phyloP scores from a whole-genome alignment of 192 early-diverging fungal genomes.

The Helicostylum pulchrum region DNA sequence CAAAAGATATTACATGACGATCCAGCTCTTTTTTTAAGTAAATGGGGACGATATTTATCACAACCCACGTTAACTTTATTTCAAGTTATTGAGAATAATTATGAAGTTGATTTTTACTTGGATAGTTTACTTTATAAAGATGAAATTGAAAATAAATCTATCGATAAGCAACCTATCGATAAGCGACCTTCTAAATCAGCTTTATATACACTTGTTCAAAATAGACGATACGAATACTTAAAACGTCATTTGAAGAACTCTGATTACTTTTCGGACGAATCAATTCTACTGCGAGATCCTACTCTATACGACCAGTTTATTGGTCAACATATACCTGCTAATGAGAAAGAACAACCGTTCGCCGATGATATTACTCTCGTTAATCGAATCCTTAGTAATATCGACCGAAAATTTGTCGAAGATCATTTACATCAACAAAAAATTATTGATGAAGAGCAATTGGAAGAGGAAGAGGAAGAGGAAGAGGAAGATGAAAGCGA shows the following conservation, averaged over 20 bases:
- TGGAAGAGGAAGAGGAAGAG: conserved; percentile 45
- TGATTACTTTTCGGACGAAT: conserved; percentile 39
- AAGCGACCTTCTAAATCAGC: conserved; percentile 6
- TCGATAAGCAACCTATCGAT: not conserved
- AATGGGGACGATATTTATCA: conserved; percentile 39
- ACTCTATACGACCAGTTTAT: conserved; percentile 41
- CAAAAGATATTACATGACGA: conserved; percentile 20
- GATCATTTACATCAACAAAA: conserved; percentile 23
- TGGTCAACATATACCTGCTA: conserved; percentile 35
- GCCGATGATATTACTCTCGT: conserved; percentile 32
- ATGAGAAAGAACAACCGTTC: conserved; percentile 28
- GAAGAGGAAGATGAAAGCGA: conserved; percentile 26
- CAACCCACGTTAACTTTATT: conserved; percentile 25
- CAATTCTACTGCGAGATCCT: conserved; percentile 41
- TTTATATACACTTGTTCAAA: conserved; percentile 25
- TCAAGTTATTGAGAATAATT: conserved; percentile 30
- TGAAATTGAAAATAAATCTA: not conserved
- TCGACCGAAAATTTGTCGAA: conserved; percentile 31
- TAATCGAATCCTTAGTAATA: conserved; percentile 32
- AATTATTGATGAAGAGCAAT: conserved; percentile 32
- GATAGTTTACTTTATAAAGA: conserved; percentile 16
- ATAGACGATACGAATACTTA: conserved; percentile 39
- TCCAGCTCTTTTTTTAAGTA: conserved; percentile 40
- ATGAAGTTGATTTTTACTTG: conserved; percentile 40
- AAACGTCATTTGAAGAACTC: conserved; percentile 24